A percentile compares a stretch with the other conserved stretches of the same genome.
Evolutionary conservation across 768 basidiomycete genomes (phyloP).

Genomic region (Amanita pseudoporphyria): DNA sequence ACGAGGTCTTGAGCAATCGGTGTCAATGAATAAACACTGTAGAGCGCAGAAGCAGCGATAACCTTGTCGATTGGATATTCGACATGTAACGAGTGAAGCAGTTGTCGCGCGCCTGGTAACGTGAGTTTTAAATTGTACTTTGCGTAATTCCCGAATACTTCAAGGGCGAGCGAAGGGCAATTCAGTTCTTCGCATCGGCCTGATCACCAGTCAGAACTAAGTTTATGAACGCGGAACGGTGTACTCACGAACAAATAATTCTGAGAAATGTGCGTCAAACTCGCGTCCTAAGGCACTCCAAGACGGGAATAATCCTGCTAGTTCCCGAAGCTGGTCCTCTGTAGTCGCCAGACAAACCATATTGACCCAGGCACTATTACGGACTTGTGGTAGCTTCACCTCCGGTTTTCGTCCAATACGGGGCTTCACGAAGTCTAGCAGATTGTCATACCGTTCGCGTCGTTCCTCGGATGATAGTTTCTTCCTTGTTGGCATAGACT

Average conservation of each 20-base stretch:
- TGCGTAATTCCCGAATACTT: conserved; percentile 51
- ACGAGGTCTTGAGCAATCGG: conserved; percentile 45
- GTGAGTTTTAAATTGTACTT: conserved; percentile 51
- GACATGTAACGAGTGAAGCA: conserved; percentile 46
- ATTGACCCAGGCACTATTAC: conserved; percentile 38
- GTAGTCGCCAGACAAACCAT: conserved; percentile 41
- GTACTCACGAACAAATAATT: conserved; percentile 46
- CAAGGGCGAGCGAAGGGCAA: conserved; percentile 46
- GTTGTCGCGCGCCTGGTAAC: conserved; percentile 39
- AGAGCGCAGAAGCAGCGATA: conserved; percentile 44
- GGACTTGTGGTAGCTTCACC: conserved; percentile 24
- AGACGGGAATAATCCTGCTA: conserved; percentile 36
- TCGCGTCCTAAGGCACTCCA: conserved; percentile 37
- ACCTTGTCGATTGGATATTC: conserved; percentile 36
- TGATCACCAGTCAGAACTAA: conserved; percentile 14
- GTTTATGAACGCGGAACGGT: neutral
- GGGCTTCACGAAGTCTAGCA: conserved; percentile 25
- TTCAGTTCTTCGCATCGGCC: conserved; percentile 54
- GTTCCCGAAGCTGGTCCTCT: conserved; percentile 36
- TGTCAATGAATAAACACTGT: conserved; percentile 42
- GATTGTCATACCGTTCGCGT: conserved; percentile 22
- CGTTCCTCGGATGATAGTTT: conserved; percentile 23
- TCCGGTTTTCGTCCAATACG: conserved; percentile 30
- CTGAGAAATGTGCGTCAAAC: conserved; percentile 30
- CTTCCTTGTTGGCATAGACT: conserved; percentile 9